Base-by-base conservation (phyloP, 1,284 basidiomycete species). In the Heterobasidion occidentale region DNA sequence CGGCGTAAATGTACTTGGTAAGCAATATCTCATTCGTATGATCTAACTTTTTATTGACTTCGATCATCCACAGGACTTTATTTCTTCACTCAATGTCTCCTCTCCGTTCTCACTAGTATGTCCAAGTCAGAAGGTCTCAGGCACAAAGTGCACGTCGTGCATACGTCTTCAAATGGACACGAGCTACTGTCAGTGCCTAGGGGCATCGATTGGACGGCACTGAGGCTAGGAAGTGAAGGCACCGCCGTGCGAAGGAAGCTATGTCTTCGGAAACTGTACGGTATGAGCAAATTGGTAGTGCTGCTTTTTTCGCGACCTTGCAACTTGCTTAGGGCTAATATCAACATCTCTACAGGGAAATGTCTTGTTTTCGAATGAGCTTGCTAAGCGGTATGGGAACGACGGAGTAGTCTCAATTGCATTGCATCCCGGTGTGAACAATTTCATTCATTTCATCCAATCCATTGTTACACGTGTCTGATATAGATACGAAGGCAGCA, bases 241-340 rank as follows among this genome's bases (percentile, higher is more conserved):
- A 17, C 49, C 17, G 17, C 34, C 7, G 62, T 51, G n/a, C 60
- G 72, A 2, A 66, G 57, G 56, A 68, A 69, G 54, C 46, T 68
- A 2, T 55, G 57, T 17, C 59, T 59, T 35, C 60, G 63, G 61
- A 46, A 54, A 0, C 66, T 77, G 38, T 80, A 80, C 60, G 66
- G 64, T 38, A 74, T 77, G 64, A 72, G 70, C 61, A 80, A 80
- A 63, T 69, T 75, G 62, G 77, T 69, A 48, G 38, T 60, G 61
- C 5, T 14, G 9, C 38, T 12, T 45, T 14, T 33, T 9, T 6
- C 38, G 8, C 11, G n/a, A 33, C 9, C 17, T 33, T 12, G 14
- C 2, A 52, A n/a, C 7, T 9, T 20, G 36, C 33, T 46, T 46
- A 20, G 19, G 2, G 11, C 20, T 33, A 7, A 6, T n/a, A 48